Evolutionary conservation across 2,329 filamentous ascomycete species (phyloP).

Genomic region (Colletotrichum sp.): DNA sequence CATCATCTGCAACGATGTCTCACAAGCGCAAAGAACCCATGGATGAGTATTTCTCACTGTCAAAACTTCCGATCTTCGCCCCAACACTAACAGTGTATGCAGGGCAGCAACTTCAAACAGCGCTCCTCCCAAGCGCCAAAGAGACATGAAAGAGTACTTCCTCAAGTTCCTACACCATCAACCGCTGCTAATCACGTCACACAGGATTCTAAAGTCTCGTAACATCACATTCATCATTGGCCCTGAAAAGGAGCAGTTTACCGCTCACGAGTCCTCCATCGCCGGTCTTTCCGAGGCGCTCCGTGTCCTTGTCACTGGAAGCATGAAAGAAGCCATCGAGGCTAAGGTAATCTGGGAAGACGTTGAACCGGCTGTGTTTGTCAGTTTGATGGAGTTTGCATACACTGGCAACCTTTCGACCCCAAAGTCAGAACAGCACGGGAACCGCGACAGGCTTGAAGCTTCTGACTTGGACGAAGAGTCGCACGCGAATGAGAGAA

Average conservation of each 20-base stretch:
- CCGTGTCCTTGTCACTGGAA: neutral
- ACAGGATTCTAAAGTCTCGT: neutral
- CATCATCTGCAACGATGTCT: neutral
- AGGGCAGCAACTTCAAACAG: neutral
- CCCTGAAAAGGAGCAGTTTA: neutral
- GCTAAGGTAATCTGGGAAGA: neutral
- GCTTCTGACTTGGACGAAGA: no score
- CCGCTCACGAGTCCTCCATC: neutral
- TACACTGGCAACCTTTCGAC: neutral
- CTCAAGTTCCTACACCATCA: no score
- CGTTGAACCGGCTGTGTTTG: neutral
- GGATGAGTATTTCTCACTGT: neutral
- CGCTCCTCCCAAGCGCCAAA: neutral
- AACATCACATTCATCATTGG: neutral
- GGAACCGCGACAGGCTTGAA: no score
- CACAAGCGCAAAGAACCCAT: neutral
- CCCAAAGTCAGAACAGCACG: no score
- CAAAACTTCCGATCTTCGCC: neutral
- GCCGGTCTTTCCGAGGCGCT: neutral
- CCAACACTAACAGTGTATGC: fast-evolving
- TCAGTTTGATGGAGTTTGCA: neutral
- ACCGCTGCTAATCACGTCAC: fast-evolving
- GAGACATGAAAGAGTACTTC: neutral
- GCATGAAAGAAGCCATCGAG: neutral
- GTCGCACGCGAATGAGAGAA: fast-evolving